Conservation (phyloP, 352 stramenopile species). For the Phytophthora idaei region DNA sequence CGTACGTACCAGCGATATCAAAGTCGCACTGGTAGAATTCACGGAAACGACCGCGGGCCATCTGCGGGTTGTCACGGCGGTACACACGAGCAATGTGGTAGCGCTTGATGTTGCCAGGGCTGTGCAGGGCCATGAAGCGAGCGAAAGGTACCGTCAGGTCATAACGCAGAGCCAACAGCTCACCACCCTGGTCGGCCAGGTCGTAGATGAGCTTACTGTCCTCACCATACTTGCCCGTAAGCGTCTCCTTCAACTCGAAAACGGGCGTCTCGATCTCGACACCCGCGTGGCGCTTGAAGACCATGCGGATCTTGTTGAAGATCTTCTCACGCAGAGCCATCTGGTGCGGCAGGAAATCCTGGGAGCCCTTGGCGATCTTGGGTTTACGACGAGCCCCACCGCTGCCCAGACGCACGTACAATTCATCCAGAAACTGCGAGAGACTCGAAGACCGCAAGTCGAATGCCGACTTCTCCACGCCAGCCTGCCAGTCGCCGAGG, state of each 20-base stretch:
- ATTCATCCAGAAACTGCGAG: conserved; percentile 62
- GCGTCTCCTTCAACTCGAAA: conserved; percentile 98
- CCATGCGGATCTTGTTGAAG: conserved; percentile 96
- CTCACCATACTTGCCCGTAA: conserved; percentile 99
- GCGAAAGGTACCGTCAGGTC: conserved; percentile 99
- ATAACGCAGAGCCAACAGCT: conserved; percentile 95
- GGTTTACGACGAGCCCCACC: conserved; percentile 81
- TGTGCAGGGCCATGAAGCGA: conserved; percentile 97
- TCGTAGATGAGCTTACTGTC: conserved; percentile 99
- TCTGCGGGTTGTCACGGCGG: conserved; percentile 94
- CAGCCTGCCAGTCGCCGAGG: conserved; percentile 36
- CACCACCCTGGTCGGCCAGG: conserved; percentile 97
- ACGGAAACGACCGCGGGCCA: conserved; percentile 95
- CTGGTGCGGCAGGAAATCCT: conserved; percentile 96
- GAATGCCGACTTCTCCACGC: conserved; percentile 50
- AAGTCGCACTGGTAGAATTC: conserved; percentile 99
- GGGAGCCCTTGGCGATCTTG: conserved; percentile 92
- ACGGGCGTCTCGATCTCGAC: conserved; percentile 99
- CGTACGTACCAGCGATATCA: conserved; percentile 96
- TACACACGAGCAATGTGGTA: conserved; percentile 99
- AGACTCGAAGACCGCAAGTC: conserved; percentile 56
- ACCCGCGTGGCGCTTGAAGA: conserved; percentile 98
- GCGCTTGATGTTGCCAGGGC: conserved; percentile 98
- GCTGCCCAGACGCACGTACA: conserved; percentile 69
- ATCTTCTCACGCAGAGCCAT: conserved; percentile 97